Base-by-base conservation (phyloP, 1,139 yeast genomes). In the Wickerhamomyces sp. region DNA sequence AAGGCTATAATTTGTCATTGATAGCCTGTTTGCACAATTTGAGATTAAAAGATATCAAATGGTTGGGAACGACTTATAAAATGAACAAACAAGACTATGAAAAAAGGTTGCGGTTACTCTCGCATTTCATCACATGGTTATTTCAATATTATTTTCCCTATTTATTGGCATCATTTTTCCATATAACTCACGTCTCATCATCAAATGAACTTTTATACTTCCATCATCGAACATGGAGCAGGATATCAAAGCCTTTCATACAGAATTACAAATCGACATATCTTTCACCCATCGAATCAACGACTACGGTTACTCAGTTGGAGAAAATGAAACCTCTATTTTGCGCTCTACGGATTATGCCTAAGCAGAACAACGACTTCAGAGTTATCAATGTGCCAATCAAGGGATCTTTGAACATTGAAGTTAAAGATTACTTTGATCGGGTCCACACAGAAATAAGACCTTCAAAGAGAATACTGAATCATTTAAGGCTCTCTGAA, bases 161-260 rank as follows among this genome's bases (percentile, higher is more conserved):
- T 13, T 48, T 87, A 1, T 47, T 86, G 0, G 59, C 66, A 0
- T 59, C 72, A 0, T 78, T 76, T 52, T 90, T 90, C 68, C 82
- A 84, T 54, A 78, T 83, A 3, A 78, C 92, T 0, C 82, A 79
- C 39, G 58, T 72, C 0, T 67, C 80, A 2, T 69, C 72, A 4
- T 55, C 63, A 0, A 54, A 54, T 7, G 55, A 63, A 6, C 45
- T 73, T 0, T 46, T 69, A 1, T 87, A 69, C 55, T 87, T 74
- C 52, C 72, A 82, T 13, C 89, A 80, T 38, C 66, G 63, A 21
- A 59, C 64, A 1, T 90, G 97, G 96, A 53, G 52, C 8, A 41
- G 41, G 12, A 54, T 79, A 7, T 61, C 78, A 0, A 49, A 52
- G 14, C 45, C 44, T 2, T 49, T 41, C 13, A 31, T 41, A 10